Base-by-base conservation (phyloP, 2,329 filamentous ascomycete species). In the Purpureocillium takamizusanense region DNA sequence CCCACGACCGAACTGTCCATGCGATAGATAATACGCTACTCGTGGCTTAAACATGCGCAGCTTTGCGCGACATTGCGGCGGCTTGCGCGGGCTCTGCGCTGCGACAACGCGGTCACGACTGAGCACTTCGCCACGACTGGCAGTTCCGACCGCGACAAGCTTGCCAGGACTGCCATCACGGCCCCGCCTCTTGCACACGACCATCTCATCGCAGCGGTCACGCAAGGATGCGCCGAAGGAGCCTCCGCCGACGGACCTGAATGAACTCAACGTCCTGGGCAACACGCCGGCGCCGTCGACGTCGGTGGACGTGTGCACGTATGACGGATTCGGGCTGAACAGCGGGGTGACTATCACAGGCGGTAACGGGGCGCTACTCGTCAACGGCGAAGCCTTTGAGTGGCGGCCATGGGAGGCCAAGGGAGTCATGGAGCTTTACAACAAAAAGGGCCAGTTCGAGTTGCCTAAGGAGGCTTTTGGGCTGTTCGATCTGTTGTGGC, bases 301-400 rank as follows among this genome's bases (percentile, higher is more conserved):
- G 0, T 79, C 80, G 2, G 78, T 98, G 33, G 88, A 95, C 51
- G 79, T 83, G 6, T 94, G 86, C 63, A 77, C 84, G 42, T 66
- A 74, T 42, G 81, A 90, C 51, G 92, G 92, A 2, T 98, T 98
- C 60, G 78, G 83, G 46, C 69, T 98, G 33, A 84, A 92, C 61
- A 94, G 81, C 51, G 88, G 89, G 10, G 66, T 84, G 28, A 79
- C 76, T 38, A 77, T 94, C 23, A 64, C 67, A 2, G 77, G 76
- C 33, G 81, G 82, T 1, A 72, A 77, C 37, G 90, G 87, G 0
- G 74, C 88, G 18, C 57, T 98, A 44, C 70, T 98, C 5, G 74
- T 95, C 2, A 82, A 79, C 31, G 90, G 90, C 6, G 88, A 97
- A 61, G 88, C 83, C 1, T 97, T 95, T 58, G 65, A 70, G 36